phyloP scores from a whole-genome alignment of 768 basidiomycete species.

The Leccinellum rugosiceps region DNA sequence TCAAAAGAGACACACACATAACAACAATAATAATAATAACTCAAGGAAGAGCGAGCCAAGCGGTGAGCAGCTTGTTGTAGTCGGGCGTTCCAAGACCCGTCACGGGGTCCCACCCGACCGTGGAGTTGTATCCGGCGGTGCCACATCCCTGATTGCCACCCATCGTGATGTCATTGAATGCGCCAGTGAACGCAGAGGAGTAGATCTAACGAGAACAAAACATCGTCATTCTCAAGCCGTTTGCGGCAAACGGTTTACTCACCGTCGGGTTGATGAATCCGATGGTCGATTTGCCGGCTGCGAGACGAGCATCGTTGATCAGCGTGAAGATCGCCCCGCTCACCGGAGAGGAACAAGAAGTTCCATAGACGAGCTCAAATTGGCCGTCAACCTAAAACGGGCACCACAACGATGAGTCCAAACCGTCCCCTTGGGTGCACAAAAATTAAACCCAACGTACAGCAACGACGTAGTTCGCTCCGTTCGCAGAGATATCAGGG shows the following conservation, averaged over 20 bases:
- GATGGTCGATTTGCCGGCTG: slow-evolving; percentile 29
- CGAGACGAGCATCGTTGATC: slow-evolving; percentile 37
- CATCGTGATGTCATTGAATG: slow-evolving; percentile 20
- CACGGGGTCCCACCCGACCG: slow-evolving; percentile 30
- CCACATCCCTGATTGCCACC: slow-evolving; percentile 28
- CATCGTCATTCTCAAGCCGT: slow-evolving; percentile 30
- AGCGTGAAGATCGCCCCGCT: slow-evolving; percentile 33
- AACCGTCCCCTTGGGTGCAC: not conserved
- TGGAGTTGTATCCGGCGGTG: slow-evolving; percentile 24
- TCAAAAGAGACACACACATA: too few species aligned
- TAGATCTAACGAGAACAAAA: slow-evolving; percentile 16
- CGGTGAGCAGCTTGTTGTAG: slow-evolving; percentile 47
- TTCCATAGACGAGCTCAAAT: slow-evolving; percentile 33
- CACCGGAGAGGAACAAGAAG: slow-evolving; percentile 32
- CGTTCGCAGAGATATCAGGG: slow-evolving; percentile 38
- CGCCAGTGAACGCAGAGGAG: slow-evolving; percentile 8
- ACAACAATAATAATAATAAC: too few species aligned
- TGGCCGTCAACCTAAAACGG: slow-evolving; percentile 33
- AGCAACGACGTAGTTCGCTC: slow-evolving; percentile 30
- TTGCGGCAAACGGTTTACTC: too few species aligned
- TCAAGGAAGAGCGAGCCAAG: slow-evolving; percentile 39
- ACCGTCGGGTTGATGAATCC: slow-evolving; percentile 45
- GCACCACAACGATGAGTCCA: not conserved
- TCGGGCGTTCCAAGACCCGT: slow-evolving; percentile 39
- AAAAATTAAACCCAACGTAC: slow-evolving; percentile 5